Evolutionary conservation across 441 rosid species (phyloP), one percentile per base, ranked within the genome.

Genomic region (Mallotus repandus): DNA sequence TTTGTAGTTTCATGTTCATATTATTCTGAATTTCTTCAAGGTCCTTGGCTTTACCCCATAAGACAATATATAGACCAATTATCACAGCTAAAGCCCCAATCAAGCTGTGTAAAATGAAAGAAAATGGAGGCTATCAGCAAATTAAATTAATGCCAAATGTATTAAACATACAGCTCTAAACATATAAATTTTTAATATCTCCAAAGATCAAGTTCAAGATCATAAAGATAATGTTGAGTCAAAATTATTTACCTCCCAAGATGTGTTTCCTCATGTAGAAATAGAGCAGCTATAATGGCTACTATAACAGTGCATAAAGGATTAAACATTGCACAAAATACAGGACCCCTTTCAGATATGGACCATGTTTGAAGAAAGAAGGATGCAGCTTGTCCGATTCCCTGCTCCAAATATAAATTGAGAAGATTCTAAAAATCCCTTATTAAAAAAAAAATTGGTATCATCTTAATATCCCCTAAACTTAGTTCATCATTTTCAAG

Each of bases 1-100:
- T 29, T 59, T 50, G 68, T n/a, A 64, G 13, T 74, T 84, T 78
- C 12, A 75, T 43, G 61, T 77, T 70, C 19, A 52, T 55, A 3
- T 64, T 69, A 56, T 74, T 63, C 48, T 73, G 71, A 19, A 53
- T 72, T 59, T 54, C 77, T 66, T 22, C 73, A 1, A 55, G 16
- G 60, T 88, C 93, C 61, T 78, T 64, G 35, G 92, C 88, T 81
- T 89, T 90, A 25, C 95, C 93, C 96, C 98, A 91, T 15, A 92
- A 83, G 68, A 92, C 93, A 11, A 71, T 38, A 66, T 89, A 92
- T 43, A 91, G 80, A 14, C 98, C 96, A 75, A 78, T 63, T 7
- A 91, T 81, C 69, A 90, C 92, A 41, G 74, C 89, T 61, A 81
- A 46, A 58, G 86, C 94, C 54, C 97, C 91, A 62, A 85, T 65